Conservation (phyloP, 257 asterid species). For the Penstemon newberryi region DNA sequence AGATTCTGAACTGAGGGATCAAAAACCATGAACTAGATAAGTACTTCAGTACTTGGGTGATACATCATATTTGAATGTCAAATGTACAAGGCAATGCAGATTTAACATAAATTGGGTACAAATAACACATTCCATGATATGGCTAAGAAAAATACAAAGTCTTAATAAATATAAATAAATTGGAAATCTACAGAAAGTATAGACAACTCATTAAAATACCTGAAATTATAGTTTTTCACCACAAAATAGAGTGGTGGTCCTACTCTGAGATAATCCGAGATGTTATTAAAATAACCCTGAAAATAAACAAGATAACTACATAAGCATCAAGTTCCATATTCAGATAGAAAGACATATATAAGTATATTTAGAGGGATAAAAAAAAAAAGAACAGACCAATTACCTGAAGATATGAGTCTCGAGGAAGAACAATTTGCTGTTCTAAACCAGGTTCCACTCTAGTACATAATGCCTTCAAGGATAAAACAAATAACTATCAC, state of each 20-base stretch:
- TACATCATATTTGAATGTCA: too few species aligned
- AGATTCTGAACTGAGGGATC: conserved; percentile 75
- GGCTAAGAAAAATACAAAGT: conserved; percentile 2
- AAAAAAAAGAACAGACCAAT: conserved; percentile 22
- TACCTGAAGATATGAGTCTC: conserved; percentile 98
- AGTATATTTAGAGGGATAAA: background rate
- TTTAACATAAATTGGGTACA: too few species aligned
- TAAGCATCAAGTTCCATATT: conserved; percentile 26
- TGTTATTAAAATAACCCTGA: conserved; percentile 83
- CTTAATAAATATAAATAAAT: background rate
- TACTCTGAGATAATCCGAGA: conserved; percentile 80
- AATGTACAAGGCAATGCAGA: too few species aligned
- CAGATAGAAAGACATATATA: conserved; percentile 2
- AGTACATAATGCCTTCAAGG: conserved; percentile 77
- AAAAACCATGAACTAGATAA: conserved; percentile 33
- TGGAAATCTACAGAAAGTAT: background rate
- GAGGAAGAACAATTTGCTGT: conserved; percentile 98
- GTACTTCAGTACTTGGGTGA: conserved; percentile 6
- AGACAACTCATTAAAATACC: conserved; percentile 39
- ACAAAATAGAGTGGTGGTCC: conserved; percentile 98
- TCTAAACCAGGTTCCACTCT: conserved; percentile 97
- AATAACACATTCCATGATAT: too few species aligned
- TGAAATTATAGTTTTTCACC: conserved; percentile 83
- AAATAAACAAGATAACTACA: conserved; percentile 25
- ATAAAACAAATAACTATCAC: conserved; percentile 19